phyloP scores from a whole-genome alignment of 2,329 filamentous ascomycete genomes.

The Nectriaceae sp. region DNA sequence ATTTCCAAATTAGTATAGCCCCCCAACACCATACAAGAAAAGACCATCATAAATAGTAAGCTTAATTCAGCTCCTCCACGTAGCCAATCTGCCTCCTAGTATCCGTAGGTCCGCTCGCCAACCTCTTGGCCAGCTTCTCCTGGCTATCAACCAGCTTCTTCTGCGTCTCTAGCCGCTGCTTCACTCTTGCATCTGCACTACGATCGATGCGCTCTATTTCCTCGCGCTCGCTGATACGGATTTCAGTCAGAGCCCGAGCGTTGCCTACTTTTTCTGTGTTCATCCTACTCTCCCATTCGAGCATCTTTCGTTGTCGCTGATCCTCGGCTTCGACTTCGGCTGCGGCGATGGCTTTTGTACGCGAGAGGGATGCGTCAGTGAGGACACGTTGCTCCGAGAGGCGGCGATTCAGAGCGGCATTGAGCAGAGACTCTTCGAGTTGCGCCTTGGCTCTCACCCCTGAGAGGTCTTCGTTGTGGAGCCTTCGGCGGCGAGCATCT shows the following conservation, averaged over 20 bases:
- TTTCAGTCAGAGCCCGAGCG: constrained; percentile 50
- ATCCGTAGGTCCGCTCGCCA: constrained; percentile 43
- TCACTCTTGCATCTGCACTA: constrained; percentile 47
- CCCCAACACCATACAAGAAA: constrained; percentile 14
- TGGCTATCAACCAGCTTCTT: constrained; percentile 53
- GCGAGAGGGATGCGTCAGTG: constrained; percentile 46
- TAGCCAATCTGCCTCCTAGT: constrained; percentile 56
- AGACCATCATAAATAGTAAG: constrained; percentile 1
- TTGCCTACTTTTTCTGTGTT: constrained; percentile 49
- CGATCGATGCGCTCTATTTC: constrained; percentile 52
- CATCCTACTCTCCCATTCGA: constrained; percentile 52
- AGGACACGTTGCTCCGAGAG: constrained; percentile 50
- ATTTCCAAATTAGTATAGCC: no score
- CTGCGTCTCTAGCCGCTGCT: constrained; percentile 51
- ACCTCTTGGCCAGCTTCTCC: constrained; percentile 41
- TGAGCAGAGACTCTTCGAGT: constrained; percentile 45
- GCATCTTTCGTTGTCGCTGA: constrained; percentile 42
- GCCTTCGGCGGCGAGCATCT: constrained; percentile 49
- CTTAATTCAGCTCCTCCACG: constrained; percentile 52
- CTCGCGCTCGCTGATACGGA: constrained; percentile 52
- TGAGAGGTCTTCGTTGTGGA: constrained; percentile 47
- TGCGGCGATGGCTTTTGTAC: constrained; percentile 46
- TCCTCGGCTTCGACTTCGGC: constrained; percentile 50
- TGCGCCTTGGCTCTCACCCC: constrained; percentile 47
- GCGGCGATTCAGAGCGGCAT: constrained; percentile 33